Percentiles rank a stretch among this genome's conserved stretches.
Conservation (phyloP, 2,329 filamentous ascomycete species). For the Dendryphion nanum region DNA sequence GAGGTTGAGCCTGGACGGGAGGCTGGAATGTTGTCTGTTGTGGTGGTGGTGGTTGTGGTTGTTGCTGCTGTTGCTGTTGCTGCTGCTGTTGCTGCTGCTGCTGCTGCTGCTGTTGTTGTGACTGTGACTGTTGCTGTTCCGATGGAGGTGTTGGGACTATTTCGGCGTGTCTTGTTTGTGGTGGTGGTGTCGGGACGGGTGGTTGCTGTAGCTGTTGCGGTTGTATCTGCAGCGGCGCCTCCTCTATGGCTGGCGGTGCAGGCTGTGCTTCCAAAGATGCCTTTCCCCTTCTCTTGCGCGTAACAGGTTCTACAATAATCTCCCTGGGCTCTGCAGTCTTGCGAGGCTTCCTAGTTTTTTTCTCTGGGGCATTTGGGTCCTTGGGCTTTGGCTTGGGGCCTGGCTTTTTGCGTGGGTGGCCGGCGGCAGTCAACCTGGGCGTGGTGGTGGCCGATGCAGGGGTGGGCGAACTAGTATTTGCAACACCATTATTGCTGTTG, state of each 20-base stretch:
- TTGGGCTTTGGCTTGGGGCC: constrained; percentile 43
- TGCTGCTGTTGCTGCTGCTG: background rate
- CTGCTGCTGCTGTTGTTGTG: background rate
- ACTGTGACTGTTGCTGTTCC: background rate
- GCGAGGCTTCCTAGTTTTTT: constrained; percentile 46
- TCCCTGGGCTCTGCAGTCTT: constrained; percentile 51
- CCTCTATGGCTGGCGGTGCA: constrained; percentile 8
- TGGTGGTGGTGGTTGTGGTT: background rate
- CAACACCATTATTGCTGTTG: constrained; percentile 24
- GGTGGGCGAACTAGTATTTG: constrained; percentile 26
- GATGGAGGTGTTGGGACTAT: constrained; percentile 5
- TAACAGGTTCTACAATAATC: constrained; percentile 41
- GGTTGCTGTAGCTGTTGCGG: constrained; percentile 7
- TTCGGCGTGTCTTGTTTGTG: constrained; percentile 29
- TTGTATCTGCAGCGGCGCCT: constrained; percentile 5
- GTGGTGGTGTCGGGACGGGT: constrained; percentile 13
- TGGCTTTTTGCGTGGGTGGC: constrained; percentile 42
- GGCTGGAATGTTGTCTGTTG: constrained; percentile 20
- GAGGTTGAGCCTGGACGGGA: constrained; percentile 23
- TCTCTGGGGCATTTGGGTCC: constrained; percentile 38
- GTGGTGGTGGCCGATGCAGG: constrained; percentile 24
- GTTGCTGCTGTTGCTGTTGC: background rate
- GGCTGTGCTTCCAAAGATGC: constrained; percentile 28
- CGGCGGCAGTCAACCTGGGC: constrained; percentile 34
- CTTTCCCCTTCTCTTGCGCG: constrained; percentile 51